Evolutionary conservation across 2,329 filamentous ascomycete genomes (phyloP).

Genomic region (Tolypocladium amazonense): DNA sequence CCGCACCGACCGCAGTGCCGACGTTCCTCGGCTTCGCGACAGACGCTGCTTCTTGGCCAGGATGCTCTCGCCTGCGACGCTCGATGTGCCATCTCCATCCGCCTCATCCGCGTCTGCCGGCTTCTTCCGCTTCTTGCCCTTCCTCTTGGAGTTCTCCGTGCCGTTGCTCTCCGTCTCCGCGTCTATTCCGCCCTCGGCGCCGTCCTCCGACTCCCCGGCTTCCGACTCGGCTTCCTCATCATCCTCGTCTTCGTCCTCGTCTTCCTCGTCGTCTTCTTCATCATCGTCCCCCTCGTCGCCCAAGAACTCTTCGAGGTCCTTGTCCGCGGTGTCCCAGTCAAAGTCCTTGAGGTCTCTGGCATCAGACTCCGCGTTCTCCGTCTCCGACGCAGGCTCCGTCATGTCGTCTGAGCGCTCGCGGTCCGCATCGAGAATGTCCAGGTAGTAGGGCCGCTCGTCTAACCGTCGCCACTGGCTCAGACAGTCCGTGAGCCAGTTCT

Average conservation of each 20-base stretch:
- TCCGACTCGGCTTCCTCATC: slow-evolving; percentile 9
- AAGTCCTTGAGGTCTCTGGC: slow-evolving; percentile 41
- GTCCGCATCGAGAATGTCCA: slow-evolving; percentile 65
- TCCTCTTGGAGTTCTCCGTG: slow-evolving; percentile 13
- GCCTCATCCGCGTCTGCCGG: slow-evolving; percentile 18
- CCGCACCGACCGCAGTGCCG: slow-evolving; percentile 34
- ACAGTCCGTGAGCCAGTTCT: slow-evolving; percentile 80
- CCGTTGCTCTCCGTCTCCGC: slow-evolving; percentile 18
- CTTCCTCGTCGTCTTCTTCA: slow-evolving; percentile 34
- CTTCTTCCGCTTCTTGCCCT: slow-evolving; percentile 23
- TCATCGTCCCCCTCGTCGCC: slow-evolving; percentile 41
- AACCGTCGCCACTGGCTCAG: slow-evolving; percentile 75
- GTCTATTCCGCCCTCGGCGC: slow-evolving; percentile 8
- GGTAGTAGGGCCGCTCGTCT: slow-evolving; percentile 67
- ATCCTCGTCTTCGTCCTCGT: slow-evolving; percentile 16
- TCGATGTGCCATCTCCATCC: slow-evolving; percentile 19
- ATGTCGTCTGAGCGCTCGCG: slow-evolving; percentile 27
- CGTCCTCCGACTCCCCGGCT: slow-evolving; percentile 7
- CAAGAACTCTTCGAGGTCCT: slow-evolving; percentile 68
- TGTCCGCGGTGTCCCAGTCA: slow-evolving; percentile 54
- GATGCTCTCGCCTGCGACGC: slow-evolving; percentile 22
- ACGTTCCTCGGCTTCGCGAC: slow-evolving; percentile 32
- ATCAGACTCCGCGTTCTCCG: slow-evolving; percentile 18
- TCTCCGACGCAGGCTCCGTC: slow-evolving; percentile 19
- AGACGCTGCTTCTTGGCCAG: slow-evolving; percentile 41